Conservation (phyloP, 352 stramenopile genomes). For the Pythium utonaiense region DNA sequence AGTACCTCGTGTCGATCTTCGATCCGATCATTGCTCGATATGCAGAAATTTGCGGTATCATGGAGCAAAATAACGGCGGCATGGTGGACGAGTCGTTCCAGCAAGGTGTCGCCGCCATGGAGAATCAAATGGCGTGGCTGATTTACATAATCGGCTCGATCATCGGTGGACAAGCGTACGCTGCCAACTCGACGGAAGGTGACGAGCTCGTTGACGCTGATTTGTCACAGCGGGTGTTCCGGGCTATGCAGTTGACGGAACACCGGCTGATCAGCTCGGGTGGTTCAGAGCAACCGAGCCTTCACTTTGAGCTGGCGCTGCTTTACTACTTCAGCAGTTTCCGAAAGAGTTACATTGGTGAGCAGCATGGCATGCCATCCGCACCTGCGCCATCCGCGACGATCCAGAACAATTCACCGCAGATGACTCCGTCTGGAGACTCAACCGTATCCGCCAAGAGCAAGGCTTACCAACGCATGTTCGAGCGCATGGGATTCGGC, state of each 20-base stretch:
- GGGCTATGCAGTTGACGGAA: slow-evolving; percentile 95
- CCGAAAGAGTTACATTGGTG: slow-evolving; percentile 89
- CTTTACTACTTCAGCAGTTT: slow-evolving; percentile 97
- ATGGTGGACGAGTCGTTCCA: slow-evolving; percentile 45
- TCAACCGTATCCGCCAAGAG: slow-evolving; percentile 85
- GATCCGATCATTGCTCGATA: slow-evolving; percentile 95
- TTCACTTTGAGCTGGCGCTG: slow-evolving; percentile 93
- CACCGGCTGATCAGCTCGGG: slow-evolving; percentile 90
- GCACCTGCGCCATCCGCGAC: slow-evolving; percentile 48
- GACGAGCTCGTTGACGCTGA: slow-evolving; percentile 95
- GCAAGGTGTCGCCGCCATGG: slow-evolving; percentile 78
- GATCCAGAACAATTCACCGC: slow-evolving; percentile 64
- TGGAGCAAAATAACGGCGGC: slow-evolving; percentile 50
- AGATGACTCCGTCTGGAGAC: slow-evolving; percentile 73
- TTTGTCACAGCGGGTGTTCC: slow-evolving; percentile 94
- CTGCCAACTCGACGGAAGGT: slow-evolving; percentile 88
- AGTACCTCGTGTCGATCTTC: slow-evolving; percentile 93
- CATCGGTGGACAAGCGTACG: slow-evolving; percentile 95
- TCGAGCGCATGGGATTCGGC: slow-evolving; percentile 95
- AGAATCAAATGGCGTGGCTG: slow-evolving; percentile 97
- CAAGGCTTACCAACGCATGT: slow-evolving; percentile 97
- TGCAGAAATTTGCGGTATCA: slow-evolving; percentile 81
- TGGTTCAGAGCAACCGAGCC: slow-evolving; percentile 80
- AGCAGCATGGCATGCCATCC: slow-evolving; percentile 87
- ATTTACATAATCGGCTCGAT: slow-evolving; percentile 96